Base-by-base conservation (phyloP, 2,329 filamentous ascomycete species). In the Ceratocystis eucalypticola region DNA sequence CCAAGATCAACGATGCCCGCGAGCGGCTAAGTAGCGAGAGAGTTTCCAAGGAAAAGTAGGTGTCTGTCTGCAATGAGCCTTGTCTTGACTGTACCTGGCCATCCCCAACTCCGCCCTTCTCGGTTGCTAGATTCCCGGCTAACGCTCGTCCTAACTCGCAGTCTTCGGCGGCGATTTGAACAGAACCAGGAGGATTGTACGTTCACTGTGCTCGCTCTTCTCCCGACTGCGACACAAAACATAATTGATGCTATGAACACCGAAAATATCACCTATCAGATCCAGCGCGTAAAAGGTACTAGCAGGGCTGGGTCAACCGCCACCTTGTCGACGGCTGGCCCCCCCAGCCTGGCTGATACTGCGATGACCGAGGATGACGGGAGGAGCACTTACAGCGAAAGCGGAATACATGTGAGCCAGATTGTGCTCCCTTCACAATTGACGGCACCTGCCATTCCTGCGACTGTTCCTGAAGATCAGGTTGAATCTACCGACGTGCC, bases 131-230 rank as follows among this genome's bases (percentile, higher is more conserved):
- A 15, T 41, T 3, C 48, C 30, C 25, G 37, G 45, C 62, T 50
- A 25, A 41, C 37, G 8, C 37, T 41, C 37, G 37, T 15, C 70
- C 5, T 70, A 20, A 57, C 30, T 59, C 30, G 61, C 57, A 97
- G 93, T 76, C 84, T 99, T 69, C 91, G 92, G 64, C 88, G 94
- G 68, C 89, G 94, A 73, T 99, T 99, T 77, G 91, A 97, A 76
- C 94, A 99, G 77, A 99, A 99, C 76, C 94, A 99, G 75, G 93
- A 96, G 74, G 94, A 99, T 77, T 99, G 94, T 77, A 96, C 93
- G 61, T 96, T 95, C 75, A 99, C 94, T 46, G 91, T 97, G 57
- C 86, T 97, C n/a, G 94, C 93, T 37, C 85, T 99, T 66, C 82
- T 99, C 8, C 94, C 94, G 3, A 96, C 93, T 44, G 89, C 91